Percentiles rank a stretch among this genome's conserved stretches.
Conservation (phyloP, 2,329 filamentous ascomycete genomes). For the Beauveria sp. region DNA sequence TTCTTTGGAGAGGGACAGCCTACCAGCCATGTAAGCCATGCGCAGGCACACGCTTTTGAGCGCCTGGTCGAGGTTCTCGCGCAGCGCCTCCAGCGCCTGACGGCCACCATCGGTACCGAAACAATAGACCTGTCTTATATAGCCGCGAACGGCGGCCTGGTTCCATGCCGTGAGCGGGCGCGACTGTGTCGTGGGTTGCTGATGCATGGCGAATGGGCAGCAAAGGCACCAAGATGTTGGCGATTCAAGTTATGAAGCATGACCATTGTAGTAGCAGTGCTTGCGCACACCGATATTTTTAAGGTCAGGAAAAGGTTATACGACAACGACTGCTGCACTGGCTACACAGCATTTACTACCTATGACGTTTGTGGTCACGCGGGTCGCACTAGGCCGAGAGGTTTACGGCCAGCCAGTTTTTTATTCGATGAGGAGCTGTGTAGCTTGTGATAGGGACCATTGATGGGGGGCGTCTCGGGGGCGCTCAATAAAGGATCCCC, state of each 20-base stretch:
- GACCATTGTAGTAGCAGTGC: not conserved
- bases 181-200: not conserved
- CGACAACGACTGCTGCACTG: not conserved
- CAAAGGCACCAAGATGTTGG: not conserved
- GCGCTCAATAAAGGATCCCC: no score
- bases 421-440: not conserved
- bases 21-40: slow-evolving; percentile 6
- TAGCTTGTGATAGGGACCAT: not conserved
- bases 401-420: not conserved
- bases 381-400: slow-evolving; percentile 8
- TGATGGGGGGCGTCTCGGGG: not conserved
- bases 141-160: slow-evolving; percentile 14
- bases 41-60: slow-evolving; percentile 2
- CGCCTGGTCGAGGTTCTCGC: not conserved
- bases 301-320: not conserved
- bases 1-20: not conserved
- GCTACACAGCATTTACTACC: not conserved
- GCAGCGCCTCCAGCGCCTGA: slow-evolving; percentile 7
- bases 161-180: slow-evolving; percentile 14
- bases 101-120: slow-evolving; percentile 8
- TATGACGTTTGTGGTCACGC: slow-evolving; percentile 11
- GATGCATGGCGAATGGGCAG: not conserved
- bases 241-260: not conserved
- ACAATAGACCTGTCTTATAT: slow-evolving; percentile 16
- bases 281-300: not conserved